Evolutionary conservation across 257 asterid genomes (phyloP).

Genomic region (Datura wrightii): DNA sequence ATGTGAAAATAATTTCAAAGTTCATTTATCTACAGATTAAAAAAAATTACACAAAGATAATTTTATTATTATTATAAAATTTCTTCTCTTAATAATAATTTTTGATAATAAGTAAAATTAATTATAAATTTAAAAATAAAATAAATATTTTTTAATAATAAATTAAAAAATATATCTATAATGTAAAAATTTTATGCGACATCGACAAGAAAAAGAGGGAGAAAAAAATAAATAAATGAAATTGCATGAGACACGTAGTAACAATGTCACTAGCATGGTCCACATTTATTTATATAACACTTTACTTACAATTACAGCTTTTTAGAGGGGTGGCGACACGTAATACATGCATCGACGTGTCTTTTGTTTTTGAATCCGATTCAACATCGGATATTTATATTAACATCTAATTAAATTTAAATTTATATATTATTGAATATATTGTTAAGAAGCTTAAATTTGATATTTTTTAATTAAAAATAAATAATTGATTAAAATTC

Average conservation of each 20-base stretch:
- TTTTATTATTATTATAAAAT: no score
- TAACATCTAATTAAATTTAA: no score
- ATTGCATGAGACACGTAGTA: not conserved
- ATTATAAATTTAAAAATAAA: not conserved
- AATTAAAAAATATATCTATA: not conserved
- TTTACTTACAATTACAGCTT: not conserved
- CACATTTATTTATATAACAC: not conserved
- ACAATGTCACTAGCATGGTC: not conserved
- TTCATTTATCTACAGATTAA: no score
- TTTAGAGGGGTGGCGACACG: conserved; percentile 29
- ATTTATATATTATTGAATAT: no score
- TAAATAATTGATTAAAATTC: no score
- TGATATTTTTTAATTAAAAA: no score
- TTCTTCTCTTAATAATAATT: no score
- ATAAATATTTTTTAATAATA: not conserved
- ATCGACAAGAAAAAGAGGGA: no score
- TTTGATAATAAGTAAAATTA: not conserved
- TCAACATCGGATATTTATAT: no score
- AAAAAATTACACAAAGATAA: no score
- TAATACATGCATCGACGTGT: conserved; percentile 21
- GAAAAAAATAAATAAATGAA: not conserved
- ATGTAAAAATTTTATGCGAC: no score
- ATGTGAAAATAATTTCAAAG: not conserved
- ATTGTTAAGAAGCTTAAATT: no score
- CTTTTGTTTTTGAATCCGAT: not conserved